Base-by-base conservation (phyloP, 2,329 filamentous ascomycete genomes). In the Fonsecaea monophora region DNA sequence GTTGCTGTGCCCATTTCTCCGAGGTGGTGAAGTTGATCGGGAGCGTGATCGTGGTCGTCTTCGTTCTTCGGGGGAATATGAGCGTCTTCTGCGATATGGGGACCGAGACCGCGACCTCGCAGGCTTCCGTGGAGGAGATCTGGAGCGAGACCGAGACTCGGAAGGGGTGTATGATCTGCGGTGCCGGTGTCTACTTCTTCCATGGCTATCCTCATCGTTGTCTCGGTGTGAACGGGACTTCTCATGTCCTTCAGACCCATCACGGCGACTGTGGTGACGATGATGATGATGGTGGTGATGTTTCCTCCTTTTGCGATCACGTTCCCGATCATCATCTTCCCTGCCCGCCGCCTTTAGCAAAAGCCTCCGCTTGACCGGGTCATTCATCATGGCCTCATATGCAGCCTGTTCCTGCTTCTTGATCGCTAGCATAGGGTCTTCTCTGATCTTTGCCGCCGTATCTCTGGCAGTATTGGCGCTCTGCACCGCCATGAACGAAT, bases 361-460 rank as follows among this genome's bases (percentile, higher is more conserved):
- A 40, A 70, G 69, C 68, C 73, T 75, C 60, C 77, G 73, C 45
- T 78, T 77, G 30, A 78, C 72, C 8, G 80, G 76, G 70, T 83
- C 80, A 61, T 81, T 83, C 67, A 83, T 80, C 75, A 78, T 77
- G 25, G 77, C 78, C 65, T 93, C 87, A 76, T 92, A 92, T 1
- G 90, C 89, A 34, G 89, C 89, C 78, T 94, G 91, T 77, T 98
- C 94, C 76, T 96, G 90, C 76, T 89, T 91, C 84, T 96, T 97
- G 77, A 99, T 97, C 30, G 94, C 92, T 38, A 98, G 82, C 74
- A 99, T 84, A 0, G 95, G 95, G 76, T 99, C 95, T 71, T 96
- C 91, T 70, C 93, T 85, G 55, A 98, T 89, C 81, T 99, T 99
- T 56, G 88, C 80, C 35, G 92, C 90, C 0, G 89, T 93, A 77